phyloP scores from a whole-genome alignment of 768 basidiomycete species.

The Sarcomyxa edulis region DNA sequence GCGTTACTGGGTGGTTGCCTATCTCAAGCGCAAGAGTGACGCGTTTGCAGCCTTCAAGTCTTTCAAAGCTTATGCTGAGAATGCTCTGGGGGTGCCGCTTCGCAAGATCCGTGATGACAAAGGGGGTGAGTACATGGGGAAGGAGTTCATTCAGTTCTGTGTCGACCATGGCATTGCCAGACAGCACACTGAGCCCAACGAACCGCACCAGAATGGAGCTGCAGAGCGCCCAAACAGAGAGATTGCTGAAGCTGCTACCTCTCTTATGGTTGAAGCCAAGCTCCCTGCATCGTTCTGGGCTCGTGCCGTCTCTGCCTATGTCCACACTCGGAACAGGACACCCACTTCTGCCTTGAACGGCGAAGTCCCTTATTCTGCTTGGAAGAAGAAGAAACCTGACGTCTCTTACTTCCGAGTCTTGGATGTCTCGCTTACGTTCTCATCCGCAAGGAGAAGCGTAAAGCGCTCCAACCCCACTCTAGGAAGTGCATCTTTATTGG shows the following conservation, averaged over 20 bases:
- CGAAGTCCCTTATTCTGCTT: conserved; percentile 11
- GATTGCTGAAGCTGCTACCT: conserved; percentile 22
- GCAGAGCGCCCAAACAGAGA: conserved; percentile 33
- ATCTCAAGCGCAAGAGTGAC: conserved; percentile 16
- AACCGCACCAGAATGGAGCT: conserved; percentile 38
- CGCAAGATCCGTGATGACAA: conserved; percentile 24
- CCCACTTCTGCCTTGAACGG: conserved; percentile 10
- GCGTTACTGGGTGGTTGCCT: conserved; percentile 7
- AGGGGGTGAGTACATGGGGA: conserved; percentile 28
- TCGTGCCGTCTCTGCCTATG: conserved; percentile 13
- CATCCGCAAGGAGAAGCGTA: conserved; percentile 27
- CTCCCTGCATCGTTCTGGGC: conserved; percentile 17
- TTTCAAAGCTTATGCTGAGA: conserved; percentile 29
- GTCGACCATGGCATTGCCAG: conserved; percentile 17
- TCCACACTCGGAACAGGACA: conserved; percentile 16
- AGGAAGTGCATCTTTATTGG: conserved; percentile 32
- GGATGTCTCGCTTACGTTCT: conserved; percentile 34
- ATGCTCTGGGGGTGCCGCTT: conserved; percentile 17
- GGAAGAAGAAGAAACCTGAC: conserved; percentile 14
- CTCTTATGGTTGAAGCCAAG: conserved; percentile 21
- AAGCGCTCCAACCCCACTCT: conserved; percentile 18
- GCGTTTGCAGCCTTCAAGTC: conserved; percentile 20
- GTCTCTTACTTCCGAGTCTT: conserved; percentile 24
- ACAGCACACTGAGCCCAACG: conserved; percentile 16
- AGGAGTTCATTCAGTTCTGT: conserved; percentile 15